Base-by-base conservation (phyloP, 1,139 yeast genomes). In the Yamadazyma epiphylla region DNA sequence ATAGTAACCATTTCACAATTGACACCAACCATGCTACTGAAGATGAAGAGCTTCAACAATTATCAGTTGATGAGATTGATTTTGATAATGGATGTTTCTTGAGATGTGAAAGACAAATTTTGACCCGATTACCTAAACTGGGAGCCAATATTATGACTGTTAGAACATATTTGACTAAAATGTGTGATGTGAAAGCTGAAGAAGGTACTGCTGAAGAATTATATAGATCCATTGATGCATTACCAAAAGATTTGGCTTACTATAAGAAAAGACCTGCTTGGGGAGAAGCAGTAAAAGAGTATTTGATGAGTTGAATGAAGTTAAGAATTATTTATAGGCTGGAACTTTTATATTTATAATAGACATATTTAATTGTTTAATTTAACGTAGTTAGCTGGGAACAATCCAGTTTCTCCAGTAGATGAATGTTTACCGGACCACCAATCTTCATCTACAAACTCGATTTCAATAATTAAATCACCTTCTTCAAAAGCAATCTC, bases 401-500 rank as follows among this genome's bases (percentile, higher is more conserved):
- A 88, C 35, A 91, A 68, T 34, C 94, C 94, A 41, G 74, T 70
- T 43, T 78, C 83, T 25, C 95, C 96, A 24, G 78, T 59, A 26
- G 45, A 53, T 36, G 77, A 61, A 45, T 79, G 79, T 32, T 55
- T 68, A 28, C 98, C 98, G 36, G 82, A 69, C 97, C 97, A 91
- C 98, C 98, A 91, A 51, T 87, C 96, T 30, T 86, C 95, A 46
- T 88, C 96, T 11, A 85, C 84, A 55, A 86, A 83, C 44, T 87
- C 95, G 40, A 91, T 84, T 39, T 87, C 85, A 13, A 78, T 63
- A 43, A 91, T 87, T 38, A 69, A 48, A 44, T 87, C 97, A 29
- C 94, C 95, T 52, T 86, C 96, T 20, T 65, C 74, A 56, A 86
- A 86, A 2, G 80, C 74, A 36, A 91, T 68, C 59, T 91, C 98